Evolutionary conservation across 2,329 filamentous ascomycete genomes (phyloP).

Genomic region (Ophiocordyceps camponoti-leonardi): DNA sequence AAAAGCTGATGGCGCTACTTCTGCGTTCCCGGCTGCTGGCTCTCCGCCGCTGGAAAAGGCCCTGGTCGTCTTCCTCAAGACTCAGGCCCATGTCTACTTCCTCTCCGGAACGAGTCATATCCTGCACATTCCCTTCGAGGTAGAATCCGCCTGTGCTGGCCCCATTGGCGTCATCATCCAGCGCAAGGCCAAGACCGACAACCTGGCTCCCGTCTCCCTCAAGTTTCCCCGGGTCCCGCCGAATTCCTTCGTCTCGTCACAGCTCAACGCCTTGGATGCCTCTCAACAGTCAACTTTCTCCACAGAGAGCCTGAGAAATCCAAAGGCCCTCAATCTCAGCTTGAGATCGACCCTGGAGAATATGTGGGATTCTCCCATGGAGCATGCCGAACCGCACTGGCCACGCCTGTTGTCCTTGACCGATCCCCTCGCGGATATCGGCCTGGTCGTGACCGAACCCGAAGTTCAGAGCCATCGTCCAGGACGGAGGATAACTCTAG

Average conservation of each 20-base stretch:
- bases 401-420: conserved; percentile 69
- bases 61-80: conserved; percentile 79
- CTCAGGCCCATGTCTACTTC: conserved; percentile 87
- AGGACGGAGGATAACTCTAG: conserved; percentile 16
- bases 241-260: conserved; percentile 67
- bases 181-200: conserved; percentile 46
- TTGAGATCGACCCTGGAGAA: conserved; percentile 37
- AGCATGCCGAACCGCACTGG: conserved; percentile 41
- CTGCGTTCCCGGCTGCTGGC: conserved; percentile 4
- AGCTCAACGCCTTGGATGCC: conserved; percentile 36
- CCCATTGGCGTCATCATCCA: conserved; percentile 76
- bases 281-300: conserved; percentile 36
- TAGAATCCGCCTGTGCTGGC: conserved; percentile 70
- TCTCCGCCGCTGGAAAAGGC: conserved; percentile 38
- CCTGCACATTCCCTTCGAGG: conserved; percentile 85
- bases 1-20: conserved; percentile 3
- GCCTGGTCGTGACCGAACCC: conserved; percentile 53
- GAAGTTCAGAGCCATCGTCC: conserved; percentile 18
- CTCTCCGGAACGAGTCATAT: conserved; percentile 76
- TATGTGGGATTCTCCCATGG: conserved; percentile 36
- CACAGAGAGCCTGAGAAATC: conserved; percentile 36
- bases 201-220: conserved; percentile 30
- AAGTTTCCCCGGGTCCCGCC: conserved; percentile 49
- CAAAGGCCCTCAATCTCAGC: conserved; percentile 34
- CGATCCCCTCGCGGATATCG: conserved; percentile 73